Evolutionary conservation across 2,329 filamentous ascomycete genomes (phyloP).

Genomic region (Neophaeococcomyces aloes): DNA sequence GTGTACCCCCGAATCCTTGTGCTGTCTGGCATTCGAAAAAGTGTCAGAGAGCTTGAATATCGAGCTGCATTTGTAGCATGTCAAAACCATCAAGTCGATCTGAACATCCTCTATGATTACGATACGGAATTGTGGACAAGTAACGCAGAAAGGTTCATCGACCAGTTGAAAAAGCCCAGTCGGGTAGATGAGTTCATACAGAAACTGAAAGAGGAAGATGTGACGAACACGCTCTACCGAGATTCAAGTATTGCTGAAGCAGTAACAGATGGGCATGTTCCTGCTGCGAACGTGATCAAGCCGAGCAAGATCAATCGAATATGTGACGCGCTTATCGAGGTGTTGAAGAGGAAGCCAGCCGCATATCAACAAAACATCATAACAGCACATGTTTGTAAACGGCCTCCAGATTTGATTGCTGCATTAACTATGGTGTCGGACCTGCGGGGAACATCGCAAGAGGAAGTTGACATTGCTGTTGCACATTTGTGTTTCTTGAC

Average conservation of each 20-base stretch:
- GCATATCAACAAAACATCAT: slow-evolving; percentile 78
- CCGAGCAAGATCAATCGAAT: slow-evolving; percentile 69
- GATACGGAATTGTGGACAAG: slow-evolving; percentile 74
- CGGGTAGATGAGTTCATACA: slow-evolving; percentile 88
- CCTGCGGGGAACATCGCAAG: slow-evolving; percentile 44
- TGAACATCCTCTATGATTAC: slow-evolving; percentile 95
- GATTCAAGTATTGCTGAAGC: slow-evolving; percentile 48
- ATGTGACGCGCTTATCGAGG: slow-evolving; percentile 70
- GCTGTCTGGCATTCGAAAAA: slow-evolving; percentile 71
- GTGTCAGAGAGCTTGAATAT: slow-evolving; percentile 73
- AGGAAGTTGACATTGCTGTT: slow-evolving; percentile 74
- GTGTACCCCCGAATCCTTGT: slow-evolving; percentile 90
- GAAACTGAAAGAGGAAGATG: slow-evolving; percentile 78
- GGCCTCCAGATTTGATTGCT: slow-evolving; percentile 77
- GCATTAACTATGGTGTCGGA: slow-evolving; percentile 69
- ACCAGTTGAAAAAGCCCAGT: slow-evolving; percentile 70
- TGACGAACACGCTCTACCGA: slow-evolving; percentile 85
- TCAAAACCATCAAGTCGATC: slow-evolving; percentile 85
- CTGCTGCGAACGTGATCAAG: slow-evolving; percentile 9
- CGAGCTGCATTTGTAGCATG: slow-evolving; percentile 75
- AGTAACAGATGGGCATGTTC: slow-evolving; percentile 21
- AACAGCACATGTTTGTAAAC: slow-evolving; percentile 89
- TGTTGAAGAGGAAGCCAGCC: slow-evolving; percentile 45
- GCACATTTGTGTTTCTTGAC: slow-evolving; percentile 97
- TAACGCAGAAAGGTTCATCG: slow-evolving; percentile 65